Evolutionary conservation across 73 alveolate species (phyloP), one percentile per base, ranked within the genome.

Genomic region (Blepharisma japonicum): DNA sequence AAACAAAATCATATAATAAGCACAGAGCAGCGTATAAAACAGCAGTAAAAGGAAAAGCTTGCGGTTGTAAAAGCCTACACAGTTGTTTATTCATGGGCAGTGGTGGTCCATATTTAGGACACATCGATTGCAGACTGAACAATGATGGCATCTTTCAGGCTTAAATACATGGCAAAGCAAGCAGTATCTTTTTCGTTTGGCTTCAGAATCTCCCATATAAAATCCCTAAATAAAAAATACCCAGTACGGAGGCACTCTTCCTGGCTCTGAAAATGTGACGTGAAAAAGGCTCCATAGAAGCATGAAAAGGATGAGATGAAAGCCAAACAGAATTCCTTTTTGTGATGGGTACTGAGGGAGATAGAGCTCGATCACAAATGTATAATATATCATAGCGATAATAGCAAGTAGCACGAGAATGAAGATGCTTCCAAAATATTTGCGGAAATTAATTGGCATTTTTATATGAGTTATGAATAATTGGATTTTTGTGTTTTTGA

Each of bases 241-340:
- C 98, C 99, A 95, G 81, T 88, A 94, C 7, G 93, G 87, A 6
- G 99, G 99, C 8, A 95, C 99, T 87, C 88, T 86, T 20, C 99
- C 98, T 6, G 99, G 98, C 71, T 95, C 99, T 39, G 99, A 89
- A 38, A 86, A 82, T 79, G 96, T 90, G 7, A 98, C 83, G 70
- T 86, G 81, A 61, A 87, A 68, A 79, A 96, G 90, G 23, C 98
- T 83, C 93, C 98, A 92, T 38, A 92, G 71, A 71, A 94, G 87
- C 83, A 95, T 71, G 55, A 94, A 32, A 18, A 93, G 81, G 27
- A 94, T 66, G 9, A 90, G 50, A 81, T 94, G 94, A 80, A 91
- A 89, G 11, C 89, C n/a, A 27, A 89, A 81, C 8, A 94, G 82
- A 68, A 94, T 25, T 39, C 74, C 14, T 25, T 61, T 61, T n/a